Conservation (phyloP, 225 moss, liverwort and hornwort species). For the Anthoceros angustus region DNA sequence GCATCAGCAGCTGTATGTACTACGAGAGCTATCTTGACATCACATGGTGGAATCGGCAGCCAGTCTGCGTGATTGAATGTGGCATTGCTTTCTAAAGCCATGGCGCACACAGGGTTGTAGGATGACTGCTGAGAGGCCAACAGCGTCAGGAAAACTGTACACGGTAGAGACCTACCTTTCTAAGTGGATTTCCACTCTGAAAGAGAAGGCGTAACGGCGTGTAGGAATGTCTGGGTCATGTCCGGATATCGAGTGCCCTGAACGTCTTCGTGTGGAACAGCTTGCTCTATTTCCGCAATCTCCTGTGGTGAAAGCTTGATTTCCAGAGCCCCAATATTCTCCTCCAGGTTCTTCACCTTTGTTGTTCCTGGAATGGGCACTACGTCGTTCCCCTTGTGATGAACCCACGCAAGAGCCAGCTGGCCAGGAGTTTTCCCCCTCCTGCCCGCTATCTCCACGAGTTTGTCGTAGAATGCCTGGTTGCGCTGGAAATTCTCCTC, state of each 20-base stretch:
- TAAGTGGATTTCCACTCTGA: too few species aligned
- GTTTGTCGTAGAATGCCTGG: slow-evolving; percentile 19
- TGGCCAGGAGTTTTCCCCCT: slow-evolving; percentile 41
- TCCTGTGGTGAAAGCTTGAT: slow-evolving; percentile 34
- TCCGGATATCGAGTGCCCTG: slow-evolving; percentile 35
- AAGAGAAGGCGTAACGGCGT: too few species aligned
- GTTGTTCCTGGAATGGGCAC: slow-evolving; percentile 79
- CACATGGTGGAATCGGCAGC: too few species aligned
- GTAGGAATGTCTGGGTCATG: too few species aligned
- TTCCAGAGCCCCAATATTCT: slow-evolving; percentile 38
- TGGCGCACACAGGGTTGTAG: too few species aligned
- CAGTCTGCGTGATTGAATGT: too few species aligned
- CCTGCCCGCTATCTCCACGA: slow-evolving; percentile 38
- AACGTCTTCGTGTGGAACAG: slow-evolving; percentile 33
- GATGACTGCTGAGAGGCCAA: too few species aligned
- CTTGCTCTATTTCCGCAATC: slow-evolving; percentile 44
- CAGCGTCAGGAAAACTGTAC: too few species aligned
- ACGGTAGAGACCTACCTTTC: too few species aligned
- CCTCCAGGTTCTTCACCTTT: slow-evolving; percentile 43
- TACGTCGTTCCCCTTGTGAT: slow-evolving; percentile 35
- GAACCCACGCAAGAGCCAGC: slow-evolving; percentile 65
- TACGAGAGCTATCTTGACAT: too few species aligned
- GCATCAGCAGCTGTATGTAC: too few species aligned
- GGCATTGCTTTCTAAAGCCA: too few species aligned
- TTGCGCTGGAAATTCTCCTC: slow-evolving; percentile 47